Base-by-base conservation (phyloP, 805 yeast genomes). In the Kuraishia floccosa region DNA sequence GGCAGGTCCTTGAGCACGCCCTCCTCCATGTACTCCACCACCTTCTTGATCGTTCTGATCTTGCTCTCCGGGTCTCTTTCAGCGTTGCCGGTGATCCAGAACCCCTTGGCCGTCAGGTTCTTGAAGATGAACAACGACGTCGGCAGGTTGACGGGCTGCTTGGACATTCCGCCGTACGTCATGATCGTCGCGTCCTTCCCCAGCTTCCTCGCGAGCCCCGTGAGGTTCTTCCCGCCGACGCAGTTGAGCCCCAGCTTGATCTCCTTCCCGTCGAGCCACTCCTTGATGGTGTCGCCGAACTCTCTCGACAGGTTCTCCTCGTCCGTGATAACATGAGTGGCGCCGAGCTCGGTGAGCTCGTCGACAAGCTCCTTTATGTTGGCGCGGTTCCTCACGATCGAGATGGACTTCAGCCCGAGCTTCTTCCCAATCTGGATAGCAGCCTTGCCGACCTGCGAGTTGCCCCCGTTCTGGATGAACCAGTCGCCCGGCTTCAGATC, bases 131-230 rank as follows among this genome's bases (percentile, higher is more conserved):
- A 83, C 36, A 83, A 59, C 0, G 94, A 73, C 1, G 96, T 85
- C 24, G 97, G 96, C 34, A 91, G 56, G n/a, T 72, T 69, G 8
- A 91, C 93, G 2, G 98, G 98, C 57, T 84, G 87, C 64, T 78
- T 76, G 3, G 96, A 84, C 98, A 91, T 91, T 24, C 94, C 97
- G 21, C 99, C 99, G 49, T 91, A 91, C 1, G 97, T 85, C 42
- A 86, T 72, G 63, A 91, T 60, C 29, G 76, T 68, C 2, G 91
- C 94, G 43, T 82, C 73, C 11, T 62, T 57, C 24, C 73, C 75
- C 34, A 91, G 65, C 51, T 86, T 89, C 42, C 96, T 68, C 7
- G 94, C 89, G 42, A 91, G 65, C 25, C 78, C 78, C 1, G 94
- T 65, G 14, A 85, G 72, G 23, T 85, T 78, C 37, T 79, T 69